phyloP scores from a whole-genome alignment of 1,139 yeast genomes.

The Candida smagusa region DNA sequence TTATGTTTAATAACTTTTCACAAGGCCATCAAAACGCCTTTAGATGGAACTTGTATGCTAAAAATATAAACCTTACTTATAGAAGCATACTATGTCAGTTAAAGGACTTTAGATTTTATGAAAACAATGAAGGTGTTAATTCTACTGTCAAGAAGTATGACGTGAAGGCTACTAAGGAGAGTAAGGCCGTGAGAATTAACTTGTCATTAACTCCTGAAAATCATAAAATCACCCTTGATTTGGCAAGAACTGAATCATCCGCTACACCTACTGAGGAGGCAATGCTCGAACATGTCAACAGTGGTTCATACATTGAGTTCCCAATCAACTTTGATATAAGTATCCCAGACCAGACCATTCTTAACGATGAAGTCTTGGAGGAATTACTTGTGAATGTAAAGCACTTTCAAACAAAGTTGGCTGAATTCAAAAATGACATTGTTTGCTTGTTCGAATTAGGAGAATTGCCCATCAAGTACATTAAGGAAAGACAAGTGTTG shows the following conservation, averaged over 20 bases:
- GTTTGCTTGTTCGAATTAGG: constrained; percentile 44
- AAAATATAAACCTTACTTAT: constrained; percentile 19
- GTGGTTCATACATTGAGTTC: constrained; percentile 56
- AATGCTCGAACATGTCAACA: constrained; percentile 9
- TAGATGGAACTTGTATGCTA: constrained; percentile 19
- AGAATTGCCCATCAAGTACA: constrained; percentile 45
- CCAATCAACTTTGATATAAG: constrained; percentile 34
- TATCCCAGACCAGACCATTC: constrained; percentile 49
- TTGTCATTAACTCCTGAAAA: constrained; percentile 33
- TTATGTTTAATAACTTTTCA: constrained; percentile 24
- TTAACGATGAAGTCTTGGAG: constrained; percentile 45
- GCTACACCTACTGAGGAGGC: constrained; percentile 20
- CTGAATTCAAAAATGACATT: constrained; percentile 34
- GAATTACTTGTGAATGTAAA: constrained; percentile 36
- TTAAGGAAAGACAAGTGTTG: constrained; percentile 30
- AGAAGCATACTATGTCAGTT: constrained; percentile 15
- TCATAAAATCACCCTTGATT: constrained; percentile 34
- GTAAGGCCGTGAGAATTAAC: constrained; percentile 10
- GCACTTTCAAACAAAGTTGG: constrained; percentile 32
- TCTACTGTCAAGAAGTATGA: constrained; percentile 1
- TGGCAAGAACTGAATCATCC: constrained; percentile 33
- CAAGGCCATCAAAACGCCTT: constrained; percentile 21
- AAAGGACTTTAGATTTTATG: constrained; percentile 4
- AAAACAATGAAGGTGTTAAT: too few species aligned
- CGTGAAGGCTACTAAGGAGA: not conserved